phyloP scores from a whole-genome alignment of 495 filamentous ascomycete genomes.

The Lasiosphaeria ovina region DNA sequence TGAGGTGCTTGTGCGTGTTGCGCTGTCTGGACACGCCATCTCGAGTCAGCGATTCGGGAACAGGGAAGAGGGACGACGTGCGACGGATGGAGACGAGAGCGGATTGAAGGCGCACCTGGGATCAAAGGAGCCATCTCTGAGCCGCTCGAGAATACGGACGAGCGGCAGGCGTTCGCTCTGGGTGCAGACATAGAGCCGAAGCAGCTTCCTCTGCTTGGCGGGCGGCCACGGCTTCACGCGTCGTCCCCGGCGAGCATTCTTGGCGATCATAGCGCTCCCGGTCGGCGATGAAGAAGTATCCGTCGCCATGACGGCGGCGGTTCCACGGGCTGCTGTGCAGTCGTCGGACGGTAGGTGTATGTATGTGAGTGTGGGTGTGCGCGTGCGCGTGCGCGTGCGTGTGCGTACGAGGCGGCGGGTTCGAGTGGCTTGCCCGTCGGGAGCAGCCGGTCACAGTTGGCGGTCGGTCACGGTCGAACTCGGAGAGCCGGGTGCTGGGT shows the following conservation, averaged over 20 bases:
- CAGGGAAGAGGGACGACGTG: neutral
- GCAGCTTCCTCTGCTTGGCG: conserved; percentile 32
- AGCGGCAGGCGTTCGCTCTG: conserved; percentile 36
- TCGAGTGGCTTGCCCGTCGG: too few relatives aligned
- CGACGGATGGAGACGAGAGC: neutral
- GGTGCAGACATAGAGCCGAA: conserved; percentile 35
- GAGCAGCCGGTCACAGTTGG: too few relatives aligned
- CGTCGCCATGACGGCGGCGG: too few relatives aligned
- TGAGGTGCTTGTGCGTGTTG: conserved; percentile 36
- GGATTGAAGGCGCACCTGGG: conserved; percentile 24
- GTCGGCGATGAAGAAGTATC: too few relatives aligned
- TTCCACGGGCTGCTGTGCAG: too few relatives aligned
- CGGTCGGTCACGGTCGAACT: too few relatives aligned
- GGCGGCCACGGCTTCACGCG: conserved; percentile 37
- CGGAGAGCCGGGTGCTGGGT: too few relatives aligned
- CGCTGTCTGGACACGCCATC: conserved; percentile 24
- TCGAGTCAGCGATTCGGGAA: conserved; percentile 1
- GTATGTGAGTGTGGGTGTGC: too few relatives aligned
- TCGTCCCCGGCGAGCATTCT: conserved; percentile 25
- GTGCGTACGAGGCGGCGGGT: too few relatives aligned
- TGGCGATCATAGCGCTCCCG: neutral
- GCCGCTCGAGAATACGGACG: conserved; percentile 31
- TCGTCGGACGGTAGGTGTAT: too few relatives aligned
- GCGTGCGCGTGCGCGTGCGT: too few relatives aligned
- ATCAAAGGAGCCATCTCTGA: conserved; percentile 34